Conservation (phyloP, 148 eudicot genomes). For the Cornus kousa region DNA sequence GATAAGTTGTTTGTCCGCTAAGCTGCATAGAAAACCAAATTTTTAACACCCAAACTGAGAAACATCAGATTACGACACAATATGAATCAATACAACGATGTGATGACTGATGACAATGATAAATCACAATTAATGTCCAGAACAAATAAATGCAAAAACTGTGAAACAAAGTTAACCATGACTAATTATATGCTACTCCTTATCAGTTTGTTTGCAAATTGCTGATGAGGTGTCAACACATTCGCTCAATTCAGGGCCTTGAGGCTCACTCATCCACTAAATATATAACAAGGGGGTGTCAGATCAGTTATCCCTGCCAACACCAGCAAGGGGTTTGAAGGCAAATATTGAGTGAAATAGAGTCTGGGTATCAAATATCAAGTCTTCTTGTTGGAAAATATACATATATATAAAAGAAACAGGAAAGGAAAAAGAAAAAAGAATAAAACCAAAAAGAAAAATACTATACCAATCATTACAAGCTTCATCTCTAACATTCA, state of each 20-base stretch:
- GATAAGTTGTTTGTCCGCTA: conserved; percentile 62
- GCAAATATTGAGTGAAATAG: neutral
- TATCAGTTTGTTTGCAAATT: conserved; percentile 1
- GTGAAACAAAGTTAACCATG: neutral
- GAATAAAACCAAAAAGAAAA: too few relatives aligned
- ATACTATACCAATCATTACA: too few relatives aligned
- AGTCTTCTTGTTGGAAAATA: too few relatives aligned
- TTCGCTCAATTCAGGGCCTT: neutral
- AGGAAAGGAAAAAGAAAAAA: too few relatives aligned
- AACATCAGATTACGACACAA: neutral
- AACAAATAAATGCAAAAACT: neutral
- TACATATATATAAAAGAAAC: too few relatives aligned
- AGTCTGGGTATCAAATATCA: neutral
- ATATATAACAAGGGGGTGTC: neutral
- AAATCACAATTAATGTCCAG: neutral
- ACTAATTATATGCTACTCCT: neutral
- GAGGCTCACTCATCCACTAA: neutral
- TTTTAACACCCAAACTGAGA: neutral
- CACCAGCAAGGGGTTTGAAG: neutral
- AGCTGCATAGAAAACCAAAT: conserved; percentile 46
- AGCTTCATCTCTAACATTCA: too few relatives aligned
- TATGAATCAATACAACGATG: neutral
- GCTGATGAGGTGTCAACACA: neutral
- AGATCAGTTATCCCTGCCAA: neutral
- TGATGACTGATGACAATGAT: neutral